Evolutionary conservation across 441 rosid species (phyloP).

Genomic region (Omphalea diandra): DNA sequence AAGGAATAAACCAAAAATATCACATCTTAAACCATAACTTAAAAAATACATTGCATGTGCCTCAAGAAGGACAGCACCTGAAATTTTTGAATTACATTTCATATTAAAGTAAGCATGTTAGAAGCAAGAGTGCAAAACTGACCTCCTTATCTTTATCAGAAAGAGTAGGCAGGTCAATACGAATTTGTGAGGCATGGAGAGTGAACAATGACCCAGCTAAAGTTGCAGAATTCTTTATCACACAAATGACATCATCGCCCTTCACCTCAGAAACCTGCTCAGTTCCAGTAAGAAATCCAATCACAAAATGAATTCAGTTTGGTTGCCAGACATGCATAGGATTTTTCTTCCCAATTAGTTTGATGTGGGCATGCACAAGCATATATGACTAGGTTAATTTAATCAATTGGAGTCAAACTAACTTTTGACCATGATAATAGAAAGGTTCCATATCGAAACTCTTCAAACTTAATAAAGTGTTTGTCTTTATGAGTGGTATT

Average conservation of each 20-base stretch:
- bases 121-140: conserved; percentile 18
- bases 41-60: too few relatives aligned
- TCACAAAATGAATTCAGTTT: conserved; percentile 9
- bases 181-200: conserved; percentile 85
- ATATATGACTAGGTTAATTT: not conserved
- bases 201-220: conserved; percentile 85
- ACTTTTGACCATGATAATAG: not conserved
- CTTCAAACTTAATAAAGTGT: not conserved
- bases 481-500: not conserved
- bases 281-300: conserved; percentile 21
- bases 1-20: conserved; percentile 8
- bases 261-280: conserved; percentile 79
- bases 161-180: conserved; percentile 83
- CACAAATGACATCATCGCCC: conserved; percentile 83
- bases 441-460: not conserved
- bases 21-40: not conserved
- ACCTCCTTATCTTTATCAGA: conserved; percentile 94
- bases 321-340: not conserved
- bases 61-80: too few relatives aligned
- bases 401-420: too few relatives aligned
- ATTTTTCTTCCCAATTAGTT: not conserved
- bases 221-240: conserved; percentile 84
- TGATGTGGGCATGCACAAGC: not conserved
- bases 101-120: not conserved
- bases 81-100: not conserved